Base-by-base conservation (phyloP, 805 yeast genomes). In the Barnettozyma salicaria region DNA sequence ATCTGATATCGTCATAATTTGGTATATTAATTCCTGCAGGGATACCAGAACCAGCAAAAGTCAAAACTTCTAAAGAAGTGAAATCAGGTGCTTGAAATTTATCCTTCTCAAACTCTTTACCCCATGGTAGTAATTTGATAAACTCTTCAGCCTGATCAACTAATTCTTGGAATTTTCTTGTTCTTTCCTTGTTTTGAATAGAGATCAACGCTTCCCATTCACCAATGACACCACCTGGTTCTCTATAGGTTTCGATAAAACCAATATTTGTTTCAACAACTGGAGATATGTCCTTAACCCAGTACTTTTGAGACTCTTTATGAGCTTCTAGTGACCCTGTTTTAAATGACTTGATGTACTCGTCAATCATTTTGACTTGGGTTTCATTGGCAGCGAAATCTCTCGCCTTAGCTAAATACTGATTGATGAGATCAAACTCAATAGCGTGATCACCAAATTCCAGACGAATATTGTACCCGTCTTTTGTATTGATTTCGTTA, bases 1-100 rank as follows among this genome's bases (percentile, higher is more conserved):
- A 68, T 53, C 96, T 71, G 38, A 86, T 88, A 54, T 85, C 95
- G 58, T 87, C 95, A 60, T 87, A 87, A 61, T 87, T 87, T 42
- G 96, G 96, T 45, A 87, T 83, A 55, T 87, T 87, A 58, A 87
- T 87, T 37, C 96, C 96, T 0, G 95, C 95, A 12, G 96, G 96
- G 36, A 84, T 77, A 32, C 95, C 95, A 25, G 88, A 76, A 4
- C 94, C 90, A 1, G 95, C 85, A 67, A 87, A 86, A 1, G 95
- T 82, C 53, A 87, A 66, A 4, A 87, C 95, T 60, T 87, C 96
- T 50, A 87, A 68, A 2, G 95, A 84, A 5, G 95, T 85, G 63
- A 87, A 87, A 60, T 87, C 96, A 16, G 96, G 96, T 19, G 96
- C 90, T 33, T 85, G 80, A 60, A 87, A 87, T n/a, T 55, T 70